Base-by-base conservation (phyloP, 1,139 yeast genomes). In the Pichia sp. region DNA sequence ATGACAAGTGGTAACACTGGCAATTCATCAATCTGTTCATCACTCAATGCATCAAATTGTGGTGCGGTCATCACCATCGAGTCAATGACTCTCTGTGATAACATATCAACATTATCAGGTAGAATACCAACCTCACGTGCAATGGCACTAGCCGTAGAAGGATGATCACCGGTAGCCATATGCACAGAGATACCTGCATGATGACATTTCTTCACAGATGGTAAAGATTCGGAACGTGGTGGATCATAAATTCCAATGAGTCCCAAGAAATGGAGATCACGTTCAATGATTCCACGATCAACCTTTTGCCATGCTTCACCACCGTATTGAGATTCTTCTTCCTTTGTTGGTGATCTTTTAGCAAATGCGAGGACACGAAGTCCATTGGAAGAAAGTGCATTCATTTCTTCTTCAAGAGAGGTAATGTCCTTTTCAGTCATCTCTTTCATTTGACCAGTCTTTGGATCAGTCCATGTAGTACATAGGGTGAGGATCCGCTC, bases 151-250 rank as follows among this genome's bases (percentile, higher is more conserved):
- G 93, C 94, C 32, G 94, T 83, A 29, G 83, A 82, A 4, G 85
- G 85, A 52, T 81, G 91, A 53, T 83, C 93, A 47, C 94, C 93
- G 19, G 93, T 83, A 37, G 83, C 72, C 93, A 83, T 83, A 50
- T 78, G 87, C 32, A 83, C 93, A 49, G 77, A 77, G 48, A 83
- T 78, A 38, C 93, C 93, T 16, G 93, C 93, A 33, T 58, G 63
- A 52, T 81, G 88, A 54, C 91, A 82, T 46, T 64, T 59, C 47
- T 69, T 69, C 26, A 83, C 93, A 4, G 86, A 75, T 10, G 64
- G 69, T 13, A 79, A 76, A 15, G 87, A 74, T 62, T 82, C 91
- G 8, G 67, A 66, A 50, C 94, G 69, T 38, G 93, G 93, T 18
- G 93, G 93, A 56, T 83, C 93, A 55, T 83, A 82, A 44, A 83